A percentile compares a stretch with the other conserved stretches of the same genome.
phyloP scores from a whole-genome alignment of 2,329 filamentous ascomycete genomes.

The Alternaria viburni region DNA sequence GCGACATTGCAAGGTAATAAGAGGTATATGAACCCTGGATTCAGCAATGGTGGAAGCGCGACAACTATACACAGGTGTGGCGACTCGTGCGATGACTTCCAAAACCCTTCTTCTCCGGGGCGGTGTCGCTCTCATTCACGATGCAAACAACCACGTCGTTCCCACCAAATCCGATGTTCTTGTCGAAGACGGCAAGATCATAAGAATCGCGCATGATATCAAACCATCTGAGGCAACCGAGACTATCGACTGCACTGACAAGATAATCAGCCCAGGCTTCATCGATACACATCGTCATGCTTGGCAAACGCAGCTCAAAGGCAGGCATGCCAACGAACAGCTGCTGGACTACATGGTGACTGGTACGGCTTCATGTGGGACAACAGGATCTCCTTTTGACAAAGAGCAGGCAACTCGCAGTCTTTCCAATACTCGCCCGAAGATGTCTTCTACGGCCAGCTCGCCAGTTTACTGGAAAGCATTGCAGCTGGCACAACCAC shows the following conservation, averaged over 20 bases:
- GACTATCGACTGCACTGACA: slow-evolving; percentile 57
- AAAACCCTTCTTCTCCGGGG: slow-evolving; percentile 41
- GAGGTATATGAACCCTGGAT: neutral
- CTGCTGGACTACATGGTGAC: slow-evolving; percentile 53
- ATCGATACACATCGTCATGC: slow-evolving; percentile 60
- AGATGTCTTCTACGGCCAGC: slow-evolving; percentile 38
- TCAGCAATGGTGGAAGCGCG: neutral
- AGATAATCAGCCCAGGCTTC: slow-evolving; percentile 60
- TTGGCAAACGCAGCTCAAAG: slow-evolving; percentile 63
- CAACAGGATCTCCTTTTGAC: neutral
- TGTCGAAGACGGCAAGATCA: slow-evolving; percentile 44
- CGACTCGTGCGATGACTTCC: neutral
- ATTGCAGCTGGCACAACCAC: slow-evolving; percentile 63
- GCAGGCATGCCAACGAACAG: slow-evolving; percentile 58
- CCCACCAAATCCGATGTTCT: slow-evolving; percentile 41
- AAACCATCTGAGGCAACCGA: slow-evolving; percentile 41
- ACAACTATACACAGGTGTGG: neutral
- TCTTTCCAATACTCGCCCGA: slow-evolving; percentile 34
- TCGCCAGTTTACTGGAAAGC: slow-evolving; percentile 56
- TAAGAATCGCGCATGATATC: slow-evolving; percentile 39
- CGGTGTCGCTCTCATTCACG: slow-evolving; percentile 48
- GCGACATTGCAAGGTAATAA: neutral
- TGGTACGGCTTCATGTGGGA: slow-evolving; percentile 28
- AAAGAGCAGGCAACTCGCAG: slow-evolving; percentile 46
- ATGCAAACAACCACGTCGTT: slow-evolving; percentile 40